Conservation (phyloP, 73 alveolate genomes). For the Tetrahymena thermophila region DNA sequence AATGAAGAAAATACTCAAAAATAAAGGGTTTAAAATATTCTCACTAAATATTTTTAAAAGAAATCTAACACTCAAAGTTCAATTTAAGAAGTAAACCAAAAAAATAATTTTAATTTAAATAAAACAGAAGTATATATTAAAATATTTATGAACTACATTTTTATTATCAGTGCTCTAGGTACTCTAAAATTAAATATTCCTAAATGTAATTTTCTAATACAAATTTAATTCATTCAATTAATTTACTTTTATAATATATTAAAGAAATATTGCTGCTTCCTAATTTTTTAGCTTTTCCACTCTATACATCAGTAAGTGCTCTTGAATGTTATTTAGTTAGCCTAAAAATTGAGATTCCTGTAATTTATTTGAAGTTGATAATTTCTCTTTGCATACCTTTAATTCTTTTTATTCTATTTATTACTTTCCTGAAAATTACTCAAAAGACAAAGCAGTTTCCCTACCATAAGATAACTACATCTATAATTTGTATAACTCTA, state of each 20-base stretch:
- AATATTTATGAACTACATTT: too few species aligned
- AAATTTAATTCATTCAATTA: too few species aligned
- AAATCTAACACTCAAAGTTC: background rate
- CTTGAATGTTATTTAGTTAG: background rate
- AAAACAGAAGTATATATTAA: background rate
- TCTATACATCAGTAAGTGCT: background rate
- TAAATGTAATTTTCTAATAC: background rate
- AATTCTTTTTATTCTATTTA: background rate
- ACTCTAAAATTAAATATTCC: background rate
- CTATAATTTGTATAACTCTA: background rate
- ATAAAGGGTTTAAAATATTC: background rate
- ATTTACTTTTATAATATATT: too few species aligned
- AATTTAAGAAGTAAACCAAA: too few species aligned
- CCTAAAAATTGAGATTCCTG: background rate
- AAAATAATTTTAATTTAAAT: too few species aligned
- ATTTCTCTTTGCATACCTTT: background rate
- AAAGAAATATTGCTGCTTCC: background rate
- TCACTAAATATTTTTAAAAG: background rate
- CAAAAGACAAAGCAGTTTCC: background rate
- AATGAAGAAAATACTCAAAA: background rate
- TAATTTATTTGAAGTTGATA: background rate
- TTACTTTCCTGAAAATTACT: too few species aligned
- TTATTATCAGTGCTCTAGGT: background rate
- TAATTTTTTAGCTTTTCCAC: background rate
- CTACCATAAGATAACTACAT: background rate